Evolutionary conservation across 805 yeast genomes (phyloP), one percentile per base, ranked within the genome.

Genomic region (Candida koratica): DNA sequence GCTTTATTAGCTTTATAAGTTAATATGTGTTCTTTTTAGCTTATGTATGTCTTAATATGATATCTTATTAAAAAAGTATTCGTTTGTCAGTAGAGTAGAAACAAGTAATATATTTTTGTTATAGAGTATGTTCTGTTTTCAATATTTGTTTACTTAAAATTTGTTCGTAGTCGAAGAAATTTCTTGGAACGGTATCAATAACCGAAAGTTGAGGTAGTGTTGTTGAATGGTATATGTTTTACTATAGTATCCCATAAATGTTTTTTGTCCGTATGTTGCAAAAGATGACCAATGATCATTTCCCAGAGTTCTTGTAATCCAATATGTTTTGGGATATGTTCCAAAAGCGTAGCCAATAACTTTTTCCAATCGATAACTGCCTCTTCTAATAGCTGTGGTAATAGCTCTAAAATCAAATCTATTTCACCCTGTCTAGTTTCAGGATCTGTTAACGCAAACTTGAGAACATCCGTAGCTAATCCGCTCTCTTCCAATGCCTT

Each of bases 401-500:
- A 28, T 32, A 58, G 36, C 34, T 60, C 63, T 19, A 46, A 34
- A 10, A 53, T 36, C 13, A 59, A 47, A 20, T 51, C 45, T 16
- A 49, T 46, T 15, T 54, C 33, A 1, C 64, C 66, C 6, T 38
- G 34, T 39, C 65, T 47, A 2, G 60, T 52, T 17, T 51, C 57
- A 2, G 50, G 48, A 37, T 61, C 60, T 4, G 61, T 52, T 9
- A 61, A 41, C 6, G 53, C 35, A 36, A 51, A 48, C 31, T 44
- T 39, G 20, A 56, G 40, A 17, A 60, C 53, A 23, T 58, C 61
- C 17, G 47, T 29, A 11, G 59, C 64, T 34, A 61, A 48, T 4
- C 61, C 64, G 30, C 60, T 51, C 6, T 49, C 51, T 38, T 43
- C 52, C 34, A 60, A 44, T 6, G 65, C 64, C 4, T 17, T 41